These are phyloP conservation scores for Scedosporium minutisporum DNA, from an alignment of 2,329 filamentous ascomycete species.

Conservation along the genomic window DNA sequence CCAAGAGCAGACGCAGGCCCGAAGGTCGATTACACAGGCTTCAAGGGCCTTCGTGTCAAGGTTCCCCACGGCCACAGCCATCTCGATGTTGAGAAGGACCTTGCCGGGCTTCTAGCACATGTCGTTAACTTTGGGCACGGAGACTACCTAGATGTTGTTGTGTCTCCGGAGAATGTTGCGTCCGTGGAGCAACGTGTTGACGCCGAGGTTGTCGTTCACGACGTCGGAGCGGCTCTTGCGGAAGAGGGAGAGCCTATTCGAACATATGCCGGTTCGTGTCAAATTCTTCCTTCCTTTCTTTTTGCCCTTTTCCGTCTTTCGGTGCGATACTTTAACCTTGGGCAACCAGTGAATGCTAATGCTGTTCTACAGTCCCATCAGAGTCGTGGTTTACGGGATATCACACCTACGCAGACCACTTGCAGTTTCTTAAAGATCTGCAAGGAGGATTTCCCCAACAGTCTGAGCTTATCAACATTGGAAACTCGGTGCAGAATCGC, in stretches of 20 bases:
- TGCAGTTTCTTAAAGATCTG: constrained; percentile 36
- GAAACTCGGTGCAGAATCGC: constrained; percentile 35
- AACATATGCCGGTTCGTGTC: not conserved
- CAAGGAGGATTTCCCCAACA: constrained; percentile 30
- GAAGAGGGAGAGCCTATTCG: not conserved
- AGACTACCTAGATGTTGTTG: not conserved
- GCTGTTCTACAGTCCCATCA: not conserved
- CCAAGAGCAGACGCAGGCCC: not conserved
- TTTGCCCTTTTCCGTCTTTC: not conserved
- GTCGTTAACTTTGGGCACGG: not conserved
- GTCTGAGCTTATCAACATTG: constrained; percentile 38
- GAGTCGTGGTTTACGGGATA: constrained; percentile 22
- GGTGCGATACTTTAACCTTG: not conserved
- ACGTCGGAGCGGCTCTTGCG: not conserved
- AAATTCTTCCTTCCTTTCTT: too few species aligned
- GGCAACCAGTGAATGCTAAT: not conserved
- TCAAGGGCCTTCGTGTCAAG: not conserved
- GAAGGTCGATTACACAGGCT: not conserved
- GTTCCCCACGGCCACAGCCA: not conserved
- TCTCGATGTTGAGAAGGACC: not conserved
- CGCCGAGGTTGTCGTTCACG: not conserved
- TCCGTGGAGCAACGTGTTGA: not conserved
- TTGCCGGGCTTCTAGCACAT: not conserved
- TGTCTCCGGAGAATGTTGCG: not conserved
- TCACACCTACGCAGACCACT: constrained; percentile 41